Percentiles rank a stretch among this genome's conserved stretches.
Evolutionary conservation across 345 rosid species (phyloP).

Genomic region (Brassica napus): DNA sequence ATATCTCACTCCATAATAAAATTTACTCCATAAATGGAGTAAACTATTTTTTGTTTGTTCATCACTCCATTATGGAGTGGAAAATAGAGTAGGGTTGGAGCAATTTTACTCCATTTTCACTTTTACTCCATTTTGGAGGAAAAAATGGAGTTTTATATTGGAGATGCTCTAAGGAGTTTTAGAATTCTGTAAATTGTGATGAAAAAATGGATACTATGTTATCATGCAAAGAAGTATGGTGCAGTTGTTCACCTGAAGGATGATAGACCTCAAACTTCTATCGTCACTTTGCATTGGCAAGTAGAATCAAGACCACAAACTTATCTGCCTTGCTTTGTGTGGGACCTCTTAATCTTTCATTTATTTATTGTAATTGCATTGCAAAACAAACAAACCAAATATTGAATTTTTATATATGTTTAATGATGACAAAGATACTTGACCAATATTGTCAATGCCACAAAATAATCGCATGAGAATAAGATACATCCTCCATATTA

Average conservation of each 20-base stretch:
- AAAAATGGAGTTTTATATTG: no score
- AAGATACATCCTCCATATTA: slow-evolving; percentile 5
- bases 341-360: not conserved
- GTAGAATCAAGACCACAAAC: not conserved
- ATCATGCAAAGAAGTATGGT: not conserved
- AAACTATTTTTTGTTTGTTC: no score
- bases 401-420: not conserved
- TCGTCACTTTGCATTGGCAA: not conserved
- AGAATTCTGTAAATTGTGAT: not conserved
- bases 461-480: slow-evolving; percentile 1
- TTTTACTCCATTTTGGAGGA: no score
- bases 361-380: not conserved
- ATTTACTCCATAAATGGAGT: no score
- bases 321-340: not conserved
- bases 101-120: no score
- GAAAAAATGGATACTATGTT: not conserved
- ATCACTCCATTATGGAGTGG: no score
- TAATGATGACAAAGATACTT: slow-evolving; percentile 11
- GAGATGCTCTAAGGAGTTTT: not conserved
- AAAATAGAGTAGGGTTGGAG: no score
- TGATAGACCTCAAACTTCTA: not conserved
- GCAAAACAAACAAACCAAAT: not conserved
- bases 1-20: no score
- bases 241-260: not conserved
- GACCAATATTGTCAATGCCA: slow-evolving; percentile 14